Conservation (phyloP, 2,329 filamentous ascomycete genomes). For the Arachnopeziza araneosa region DNA sequence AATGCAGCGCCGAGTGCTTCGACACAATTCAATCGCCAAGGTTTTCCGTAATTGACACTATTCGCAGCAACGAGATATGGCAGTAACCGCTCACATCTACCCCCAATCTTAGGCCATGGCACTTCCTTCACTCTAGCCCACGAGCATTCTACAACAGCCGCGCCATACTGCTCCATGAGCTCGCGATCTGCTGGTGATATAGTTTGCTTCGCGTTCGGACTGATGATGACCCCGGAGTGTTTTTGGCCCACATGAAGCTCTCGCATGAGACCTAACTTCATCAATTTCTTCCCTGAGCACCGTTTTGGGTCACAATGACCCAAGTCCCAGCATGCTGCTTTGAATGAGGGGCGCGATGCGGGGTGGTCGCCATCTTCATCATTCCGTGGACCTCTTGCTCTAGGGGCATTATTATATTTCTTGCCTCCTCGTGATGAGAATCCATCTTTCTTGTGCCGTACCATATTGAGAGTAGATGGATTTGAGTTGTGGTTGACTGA, state of each 20-base stretch:
- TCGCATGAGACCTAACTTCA: slow-evolving; percentile 88
- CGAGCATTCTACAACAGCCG: slow-evolving; percentile 93
- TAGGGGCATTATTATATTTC: slow-evolving; percentile 56
- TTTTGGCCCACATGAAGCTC: slow-evolving; percentile 89
- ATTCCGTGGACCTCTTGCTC: slow-evolving; percentile 46
- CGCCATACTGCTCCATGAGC: slow-evolving; percentile 80
- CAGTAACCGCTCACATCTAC: slow-evolving; percentile 83
- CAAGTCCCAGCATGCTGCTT: slow-evolving; percentile 95
- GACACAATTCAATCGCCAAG: slow-evolving; percentile 91
- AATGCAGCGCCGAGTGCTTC: slow-evolving; percentile 92
- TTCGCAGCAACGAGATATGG: slow-evolving; percentile 97
- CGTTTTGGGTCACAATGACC: slow-evolving; percentile 96
- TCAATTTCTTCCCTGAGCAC: slow-evolving; percentile 92
- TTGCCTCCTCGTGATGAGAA: slow-evolving; percentile 58
- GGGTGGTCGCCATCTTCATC: slow-evolving; percentile 36
- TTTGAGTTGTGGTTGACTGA: neutral
- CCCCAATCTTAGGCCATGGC: slow-evolving; percentile 85
- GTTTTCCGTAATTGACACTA: slow-evolving; percentile 93
- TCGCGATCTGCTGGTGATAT: slow-evolving; percentile 78
- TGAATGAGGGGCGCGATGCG: slow-evolving; percentile 55
- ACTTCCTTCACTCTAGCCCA: slow-evolving; percentile 93
- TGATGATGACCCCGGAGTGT: slow-evolving; percentile 87
- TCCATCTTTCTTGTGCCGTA: slow-evolving; percentile 92
- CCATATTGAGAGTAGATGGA: slow-evolving; percentile 50
- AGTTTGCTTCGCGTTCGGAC: slow-evolving; percentile 83